Percentiles rank a stretch among this genome's conserved stretches.
Conservation (phyloP, 1,139 yeast species). For the Yamadazyma membranifaciens region DNA sequence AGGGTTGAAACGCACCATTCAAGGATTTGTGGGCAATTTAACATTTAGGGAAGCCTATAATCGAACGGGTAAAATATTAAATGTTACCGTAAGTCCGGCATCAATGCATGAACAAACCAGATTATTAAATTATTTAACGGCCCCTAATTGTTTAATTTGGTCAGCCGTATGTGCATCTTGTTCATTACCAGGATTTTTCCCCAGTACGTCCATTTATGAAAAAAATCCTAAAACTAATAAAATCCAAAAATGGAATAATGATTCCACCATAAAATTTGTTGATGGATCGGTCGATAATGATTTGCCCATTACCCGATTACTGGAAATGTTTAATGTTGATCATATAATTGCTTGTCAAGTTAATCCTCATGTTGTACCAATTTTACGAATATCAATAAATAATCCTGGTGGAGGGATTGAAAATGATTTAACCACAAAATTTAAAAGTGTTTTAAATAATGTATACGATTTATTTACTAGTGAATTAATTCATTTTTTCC, state of each 20-base stretch:
- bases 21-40: slow-evolving; percentile 79
- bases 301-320: slow-evolving; percentile 80
- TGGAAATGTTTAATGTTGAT: slow-evolving; percentile 95
- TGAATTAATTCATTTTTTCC: slow-evolving; percentile 77
- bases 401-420: slow-evolving; percentile 72
- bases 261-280: slow-evolving; percentile 73
- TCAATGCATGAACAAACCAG: slow-evolving; percentile 63
- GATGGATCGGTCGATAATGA: slow-evolving; percentile 98
- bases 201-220: slow-evolving; percentile 82
- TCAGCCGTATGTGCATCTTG: slow-evolving; percentile 98
- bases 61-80: slow-evolving; percentile 56
- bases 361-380: slow-evolving; percentile 92
- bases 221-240: slow-evolving; percentile 72
- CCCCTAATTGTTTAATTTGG: slow-evolving; percentile 54
- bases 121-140: slow-evolving; percentile 46
- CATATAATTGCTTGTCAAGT: slow-evolving; percentile 97
- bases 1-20: slow-evolving; percentile 71
- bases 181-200: slow-evolving; percentile 87
- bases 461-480: slow-evolving; percentile 60
- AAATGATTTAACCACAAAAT: slow-evolving; percentile 53
- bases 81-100: slow-evolving; percentile 55
- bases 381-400: slow-evolving; percentile 64
- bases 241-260: slow-evolving; percentile 78
- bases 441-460: slow-evolving; percentile 54
- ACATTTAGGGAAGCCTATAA: slow-evolving; percentile 67